Conservation (phyloP, 1,284 basidiomycete genomes). For the Austroboletus novae-zelandiae region DNA sequence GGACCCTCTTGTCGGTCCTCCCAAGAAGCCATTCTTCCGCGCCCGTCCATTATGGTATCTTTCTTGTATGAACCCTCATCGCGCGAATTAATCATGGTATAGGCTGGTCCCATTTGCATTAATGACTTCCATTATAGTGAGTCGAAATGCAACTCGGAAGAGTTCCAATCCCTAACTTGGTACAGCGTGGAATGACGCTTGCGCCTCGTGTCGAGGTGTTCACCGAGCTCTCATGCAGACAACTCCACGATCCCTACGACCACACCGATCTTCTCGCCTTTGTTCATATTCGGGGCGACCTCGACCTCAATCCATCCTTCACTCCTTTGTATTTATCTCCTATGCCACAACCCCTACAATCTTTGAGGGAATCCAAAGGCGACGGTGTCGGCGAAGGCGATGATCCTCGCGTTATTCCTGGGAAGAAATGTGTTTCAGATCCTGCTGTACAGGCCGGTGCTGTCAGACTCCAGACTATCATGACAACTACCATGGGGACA, state of each 20-base stretch:
- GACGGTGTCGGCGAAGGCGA: slow-evolving; percentile 34
- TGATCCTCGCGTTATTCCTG: slow-evolving; percentile 50
- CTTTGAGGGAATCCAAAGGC: slow-evolving; percentile 16
- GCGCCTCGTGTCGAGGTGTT: slow-evolving; percentile 75
- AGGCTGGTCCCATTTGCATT: slow-evolving; percentile 78
- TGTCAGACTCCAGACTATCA: slow-evolving; percentile 64
- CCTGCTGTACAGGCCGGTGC: slow-evolving; percentile 66
- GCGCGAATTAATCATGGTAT: slow-evolving; percentile 6
- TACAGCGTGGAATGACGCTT: slow-evolving; percentile 74
- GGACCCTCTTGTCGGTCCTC: slow-evolving; percentile 22
- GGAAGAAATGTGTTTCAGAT: slow-evolving; percentile 54
- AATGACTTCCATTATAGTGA: slow-evolving; percentile 60
- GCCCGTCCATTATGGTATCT: slow-evolving; percentile 60
- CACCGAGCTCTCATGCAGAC: slow-evolving; percentile 71
- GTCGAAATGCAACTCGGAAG: slow-evolving; percentile 22
- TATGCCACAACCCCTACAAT: slow-evolving; percentile 2
- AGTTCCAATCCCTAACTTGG: not conserved
- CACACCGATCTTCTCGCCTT: slow-evolving; percentile 26
- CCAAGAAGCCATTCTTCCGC: slow-evolving; percentile 65
- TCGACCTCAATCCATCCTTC: slow-evolving; percentile 26
- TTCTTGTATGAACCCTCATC: not conserved
- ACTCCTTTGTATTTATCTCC: slow-evolving; percentile 13
- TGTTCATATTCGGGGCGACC: slow-evolving; percentile 35
- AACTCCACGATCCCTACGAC: slow-evolving; percentile 46
- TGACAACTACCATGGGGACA: slow-evolving; percentile 77